These are phyloP conservation scores for Mortierella sp. DNA, from an alignment of 371 early-diverging fungal species.

Conservation along the genomic window DNA sequence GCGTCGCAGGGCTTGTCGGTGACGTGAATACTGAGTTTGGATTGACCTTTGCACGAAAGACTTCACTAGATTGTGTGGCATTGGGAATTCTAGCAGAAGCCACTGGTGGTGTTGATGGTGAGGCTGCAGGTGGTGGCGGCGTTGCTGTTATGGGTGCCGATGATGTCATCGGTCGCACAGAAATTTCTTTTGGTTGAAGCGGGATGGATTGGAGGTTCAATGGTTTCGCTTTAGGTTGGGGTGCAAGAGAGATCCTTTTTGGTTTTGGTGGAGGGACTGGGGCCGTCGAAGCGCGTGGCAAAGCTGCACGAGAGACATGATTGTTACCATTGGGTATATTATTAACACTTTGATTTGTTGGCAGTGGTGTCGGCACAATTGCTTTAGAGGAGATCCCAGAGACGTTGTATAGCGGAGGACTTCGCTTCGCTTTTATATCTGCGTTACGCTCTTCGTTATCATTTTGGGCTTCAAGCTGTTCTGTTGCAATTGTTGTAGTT, in stretches of 20 bases:
- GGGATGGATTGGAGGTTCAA: slow-evolving; percentile 32
- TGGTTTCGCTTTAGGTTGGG: slow-evolving; percentile 46
- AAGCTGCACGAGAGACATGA: not conserved
- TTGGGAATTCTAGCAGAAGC: slow-evolving; percentile 4
- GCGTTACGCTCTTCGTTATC: not conserved
- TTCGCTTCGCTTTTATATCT: not conserved
- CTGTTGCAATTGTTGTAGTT: not conserved
- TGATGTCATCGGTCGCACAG: slow-evolving; percentile 9
- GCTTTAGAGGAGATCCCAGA: not conserved
- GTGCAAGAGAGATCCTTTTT: slow-evolving; percentile 44
- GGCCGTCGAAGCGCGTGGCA: slow-evolving; percentile 9
- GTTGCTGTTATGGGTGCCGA: slow-evolving; percentile 8
- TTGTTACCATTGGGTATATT: not conserved
- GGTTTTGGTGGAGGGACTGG: slow-evolving; percentile 48
- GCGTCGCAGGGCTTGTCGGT: slow-evolving; percentile 2
- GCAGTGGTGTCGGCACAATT: not conserved
- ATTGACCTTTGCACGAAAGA: not conserved
- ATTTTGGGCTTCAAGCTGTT: not conserved
- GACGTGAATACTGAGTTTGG: not conserved
- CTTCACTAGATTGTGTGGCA: slow-evolving; percentile 6
- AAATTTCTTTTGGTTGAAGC: slow-evolving; percentile 20
- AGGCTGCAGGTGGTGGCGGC: not conserved
- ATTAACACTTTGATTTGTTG: not conserved
- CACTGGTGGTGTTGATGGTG: slow-evolving; percentile 4
- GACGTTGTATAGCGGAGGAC: not conserved